Evolutionary conservation across 2,329 filamentous ascomycete species (phyloP), one percentile per base, ranked within the genome.

Genomic region (Fusarium buxicola): DNA sequence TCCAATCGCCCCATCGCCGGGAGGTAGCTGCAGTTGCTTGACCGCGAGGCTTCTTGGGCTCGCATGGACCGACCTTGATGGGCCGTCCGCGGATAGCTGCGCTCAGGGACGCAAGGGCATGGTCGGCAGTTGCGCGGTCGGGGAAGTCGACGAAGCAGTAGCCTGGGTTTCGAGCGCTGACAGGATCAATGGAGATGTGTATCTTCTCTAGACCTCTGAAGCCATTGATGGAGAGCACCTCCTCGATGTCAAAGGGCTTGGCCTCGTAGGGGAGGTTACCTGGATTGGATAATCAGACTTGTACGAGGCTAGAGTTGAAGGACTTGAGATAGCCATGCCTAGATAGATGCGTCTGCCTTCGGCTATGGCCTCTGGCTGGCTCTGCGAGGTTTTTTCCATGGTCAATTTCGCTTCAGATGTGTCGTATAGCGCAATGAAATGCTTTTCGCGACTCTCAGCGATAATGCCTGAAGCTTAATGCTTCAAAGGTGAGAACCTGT

Each of bases 121-220:
- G 73, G 5, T 84, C 79, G 4, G 89, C 89, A 27, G 85, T 78
- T 25, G 85, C 84, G 40, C 81, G 80, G 41, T 80, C 81, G 40
- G 75, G 74, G 55, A 92, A 85, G 69, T 92, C 89, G 40, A 92
- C 85, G 67, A 92, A 92, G 77, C 89, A 92, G 76, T 91, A 92
- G 32, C 87, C 89, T 1, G 89, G 89, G 72, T 92, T 92, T 39
- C 89, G 81, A 35, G 83, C 85, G 27, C 84, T 89, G 73, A 89
- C 86, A 2, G 87, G 84, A 68, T 92, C 89, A 49, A 89, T 82
- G 1, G 87, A 88, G 67, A 92, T 89, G 72, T 89, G 86, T 63
- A 92, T 84, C 41, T 85, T 84, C 63, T 84, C 80, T 54, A 76
- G 76, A 12, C 73, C 63, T 4, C 61, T 72, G 13, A 81, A 77